Percentiles rank a stretch among this genome's conserved stretches.
Conservation (phyloP, 2,329 filamentous ascomycete genomes). For the Grosmannia huntii region DNA sequence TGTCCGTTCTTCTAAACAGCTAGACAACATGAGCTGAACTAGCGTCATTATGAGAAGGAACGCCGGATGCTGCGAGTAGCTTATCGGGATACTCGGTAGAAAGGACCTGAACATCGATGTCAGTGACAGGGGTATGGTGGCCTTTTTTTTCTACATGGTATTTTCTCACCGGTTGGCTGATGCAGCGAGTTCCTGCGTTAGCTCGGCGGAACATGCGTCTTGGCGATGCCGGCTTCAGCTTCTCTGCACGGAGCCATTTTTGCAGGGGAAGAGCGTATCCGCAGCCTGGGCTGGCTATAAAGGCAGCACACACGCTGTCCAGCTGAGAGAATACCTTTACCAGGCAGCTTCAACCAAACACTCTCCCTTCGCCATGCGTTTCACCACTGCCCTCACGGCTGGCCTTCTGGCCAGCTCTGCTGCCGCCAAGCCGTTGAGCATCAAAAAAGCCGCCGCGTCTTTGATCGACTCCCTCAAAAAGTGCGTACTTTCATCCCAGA, state of each 20-base stretch:
- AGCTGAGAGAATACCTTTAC: neutral
- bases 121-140: neutral
- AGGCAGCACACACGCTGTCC: neutral
- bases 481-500: neutral
- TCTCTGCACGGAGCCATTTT: neutral
- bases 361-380: neutral
- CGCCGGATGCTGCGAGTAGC: neutral
- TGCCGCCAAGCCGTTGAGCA: neutral
- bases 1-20: neutral
- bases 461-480: neutral
- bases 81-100: neutral
- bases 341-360: neutral
- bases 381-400: neutral
- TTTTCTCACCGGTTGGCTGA: neutral
- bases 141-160: neutral
- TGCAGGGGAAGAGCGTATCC: neutral
- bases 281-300: neutral
- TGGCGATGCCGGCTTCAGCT: neutral
- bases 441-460: neutral
- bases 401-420: neutral
- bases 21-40: neutral
- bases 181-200: neutral
- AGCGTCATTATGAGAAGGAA: neutral
- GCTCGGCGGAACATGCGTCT: neutral
- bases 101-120: neutral